A percentile compares a stretch with the other conserved stretches of the same genome.
phyloP scores from a whole-genome alignment of 768 basidiomycete genomes.

The Amanita muscaria region DNA sequence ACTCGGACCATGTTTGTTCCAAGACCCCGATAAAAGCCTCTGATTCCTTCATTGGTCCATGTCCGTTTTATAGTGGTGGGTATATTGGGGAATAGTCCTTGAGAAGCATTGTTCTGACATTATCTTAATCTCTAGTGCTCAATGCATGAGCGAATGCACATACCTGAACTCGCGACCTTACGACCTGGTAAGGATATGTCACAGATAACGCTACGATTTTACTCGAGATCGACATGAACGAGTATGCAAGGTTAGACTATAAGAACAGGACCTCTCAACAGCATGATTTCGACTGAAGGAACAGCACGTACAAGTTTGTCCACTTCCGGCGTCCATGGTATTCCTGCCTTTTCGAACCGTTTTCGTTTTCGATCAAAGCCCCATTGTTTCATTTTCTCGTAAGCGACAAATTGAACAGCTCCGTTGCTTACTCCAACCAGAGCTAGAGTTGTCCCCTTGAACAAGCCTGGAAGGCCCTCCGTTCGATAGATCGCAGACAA shows the following conservation, averaged over 20 bases:
- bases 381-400: slow-evolving; percentile 93
- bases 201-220: slow-evolving; percentile 75
- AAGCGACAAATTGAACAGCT: slow-evolving; percentile 91
- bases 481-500: slow-evolving; percentile 56
- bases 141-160: slow-evolving; percentile 12
- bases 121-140: not conserved
- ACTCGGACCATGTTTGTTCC: slow-evolving; percentile 92
- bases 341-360: slow-evolving; percentile 51
- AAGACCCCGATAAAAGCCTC: slow-evolving; percentile 91
- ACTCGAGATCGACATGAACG: slow-evolving; percentile 84
- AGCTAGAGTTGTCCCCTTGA: slow-evolving; percentile 81
- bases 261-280: not conserved
- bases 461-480: slow-evolving; percentile 77
- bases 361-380: slow-evolving; percentile 72
- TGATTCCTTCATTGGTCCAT: slow-evolving; percentile 69
- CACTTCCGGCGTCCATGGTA: slow-evolving; percentile 57
- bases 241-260: slow-evolving; percentile 88
- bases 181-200: slow-evolving; percentile 97
- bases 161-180: slow-evolving; percentile 90
- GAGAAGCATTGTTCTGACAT: slow-evolving; percentile 56
- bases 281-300: not conserved
- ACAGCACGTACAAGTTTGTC: slow-evolving; percentile 72
- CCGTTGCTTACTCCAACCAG: slow-evolving; percentile 92
- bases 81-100: slow-evolving; percentile 73
- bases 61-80: slow-evolving; percentile 72